Conservation (phyloP, 2,329 filamentous ascomycete species). For the Penicillium rolfsii region DNA sequence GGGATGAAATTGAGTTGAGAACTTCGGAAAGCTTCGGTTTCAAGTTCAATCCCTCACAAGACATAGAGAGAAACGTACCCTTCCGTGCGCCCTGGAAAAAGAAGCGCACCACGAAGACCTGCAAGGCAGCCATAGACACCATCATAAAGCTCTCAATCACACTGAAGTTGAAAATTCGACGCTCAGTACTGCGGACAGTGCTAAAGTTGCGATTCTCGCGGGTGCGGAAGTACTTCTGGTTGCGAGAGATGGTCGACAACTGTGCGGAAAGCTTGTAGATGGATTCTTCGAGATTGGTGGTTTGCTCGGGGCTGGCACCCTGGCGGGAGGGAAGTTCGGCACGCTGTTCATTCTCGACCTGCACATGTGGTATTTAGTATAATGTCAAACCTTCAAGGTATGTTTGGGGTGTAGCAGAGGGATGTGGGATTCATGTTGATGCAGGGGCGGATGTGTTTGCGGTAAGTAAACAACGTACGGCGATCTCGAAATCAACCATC, state of each 20-base stretch:
- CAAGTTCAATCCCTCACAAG: background rate
- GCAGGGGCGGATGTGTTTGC: background rate
- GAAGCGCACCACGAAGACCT: slow-evolving; percentile 97
- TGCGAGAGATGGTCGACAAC: slow-evolving; percentile 89
- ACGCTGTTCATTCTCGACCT: slow-evolving; percentile 90
- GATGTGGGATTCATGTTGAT: background rate
- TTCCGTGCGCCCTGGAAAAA: slow-evolving; percentile 91
- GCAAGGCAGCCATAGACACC: slow-evolving; percentile 90
- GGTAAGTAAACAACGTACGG: slow-evolving; percentile 60
- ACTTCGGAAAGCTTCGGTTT: no score
- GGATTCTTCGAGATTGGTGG: slow-evolving; percentile 84
- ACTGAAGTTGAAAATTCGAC: slow-evolving; percentile 95
- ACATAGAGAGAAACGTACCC: slow-evolving; percentile 48
- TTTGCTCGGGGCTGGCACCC: slow-evolving; percentile 86
- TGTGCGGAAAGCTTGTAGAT: slow-evolving; percentile 93
- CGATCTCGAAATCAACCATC: slow-evolving; percentile 96
- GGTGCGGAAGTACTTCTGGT: slow-evolving; percentile 99
- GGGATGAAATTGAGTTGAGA: background rate
- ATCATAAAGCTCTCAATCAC: slow-evolving; percentile 91
- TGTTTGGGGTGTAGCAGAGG: background rate
- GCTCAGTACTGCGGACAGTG: slow-evolving; percentile 94
- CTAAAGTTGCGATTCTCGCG: slow-evolving; percentile 99
- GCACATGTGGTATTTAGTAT: slow-evolving; percentile 6
- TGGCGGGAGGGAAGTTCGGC: slow-evolving; percentile 84
- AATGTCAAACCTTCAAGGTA: background rate